Conservation (phyloP, 805 yeast genomes). For the Pichia membranifaciens region DNA sequence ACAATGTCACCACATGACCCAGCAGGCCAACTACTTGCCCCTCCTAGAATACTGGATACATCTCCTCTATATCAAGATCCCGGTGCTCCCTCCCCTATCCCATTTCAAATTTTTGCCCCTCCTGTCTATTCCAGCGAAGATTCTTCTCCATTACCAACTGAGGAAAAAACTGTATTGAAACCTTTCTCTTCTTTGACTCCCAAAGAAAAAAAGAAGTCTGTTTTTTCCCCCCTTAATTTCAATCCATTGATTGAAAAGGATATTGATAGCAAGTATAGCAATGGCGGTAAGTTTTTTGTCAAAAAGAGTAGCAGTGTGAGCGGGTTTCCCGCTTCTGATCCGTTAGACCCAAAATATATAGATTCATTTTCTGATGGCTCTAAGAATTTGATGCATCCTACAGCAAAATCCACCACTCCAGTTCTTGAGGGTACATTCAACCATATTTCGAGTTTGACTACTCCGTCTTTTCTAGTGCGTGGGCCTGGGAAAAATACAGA, state of each 20-base stretch:
- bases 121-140: constrained; percentile 23
- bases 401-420: background rate
- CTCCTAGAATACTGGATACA: constrained; percentile 21
- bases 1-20: background rate
- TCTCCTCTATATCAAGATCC: constrained; percentile 68
- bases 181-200: constrained; percentile 26
- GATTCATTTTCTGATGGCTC: background rate
- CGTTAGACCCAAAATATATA: background rate
- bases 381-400: background rate
- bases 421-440: background rate
- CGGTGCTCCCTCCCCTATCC: constrained; percentile 73
- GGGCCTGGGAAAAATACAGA: constrained; percentile 11
- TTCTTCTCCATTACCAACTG: constrained; percentile 10
- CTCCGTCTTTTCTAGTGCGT: constrained; percentile 21
- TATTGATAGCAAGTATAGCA: constrained; percentile 79
- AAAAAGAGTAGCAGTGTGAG: constrained; percentile 7
- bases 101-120: constrained; percentile 41
- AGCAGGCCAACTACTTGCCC: background rate
- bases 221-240: constrained; percentile 77
- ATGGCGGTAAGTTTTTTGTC: constrained; percentile 87
- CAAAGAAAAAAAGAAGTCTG: constrained; percentile 44
- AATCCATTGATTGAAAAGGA: constrained; percentile 71
- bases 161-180: constrained; percentile 3
- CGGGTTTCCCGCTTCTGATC: background rate
- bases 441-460: constrained; percentile 10